These are phyloP conservation scores for Dictyostelium capitatum DNA, from an alignment of 78 protist genomes.

Conservation along the genomic window DNA sequence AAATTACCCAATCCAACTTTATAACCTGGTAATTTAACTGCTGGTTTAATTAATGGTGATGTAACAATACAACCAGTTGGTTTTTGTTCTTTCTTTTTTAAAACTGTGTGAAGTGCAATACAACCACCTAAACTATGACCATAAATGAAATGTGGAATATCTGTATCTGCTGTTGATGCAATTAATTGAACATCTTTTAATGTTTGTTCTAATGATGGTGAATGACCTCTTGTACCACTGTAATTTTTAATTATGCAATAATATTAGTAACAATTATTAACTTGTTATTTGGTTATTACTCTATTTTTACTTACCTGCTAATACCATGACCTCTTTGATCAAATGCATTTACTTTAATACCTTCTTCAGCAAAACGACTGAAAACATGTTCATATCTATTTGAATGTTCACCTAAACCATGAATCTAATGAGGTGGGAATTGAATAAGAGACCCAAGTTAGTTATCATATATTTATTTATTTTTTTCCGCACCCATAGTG, in stretches of 20 bases:
- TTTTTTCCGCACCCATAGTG: no score
- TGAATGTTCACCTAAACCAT: no score
- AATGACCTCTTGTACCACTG: conserved; percentile 57
- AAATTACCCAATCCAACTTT: conserved; percentile 51
- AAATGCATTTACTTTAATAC: conserved; percentile 64
- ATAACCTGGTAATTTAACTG: conserved; percentile 2
- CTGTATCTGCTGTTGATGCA: conserved; percentile 42
- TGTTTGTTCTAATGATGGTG: conserved; percentile 75
- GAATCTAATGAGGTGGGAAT: no score
- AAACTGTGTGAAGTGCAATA: conserved; percentile 53
- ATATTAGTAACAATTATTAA: no score
- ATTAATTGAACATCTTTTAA: conserved; percentile 48
- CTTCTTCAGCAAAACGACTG: conserved; percentile 38
- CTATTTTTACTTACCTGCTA: background rate
- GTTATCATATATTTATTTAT: background rate
- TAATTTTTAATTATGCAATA: no score
- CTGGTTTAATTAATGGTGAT: conserved; percentile 64
- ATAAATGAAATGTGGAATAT: conserved; percentile 74
- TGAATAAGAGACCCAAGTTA: no score
- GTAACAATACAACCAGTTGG: conserved; percentile 78
- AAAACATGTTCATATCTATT: no score
- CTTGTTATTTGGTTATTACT: no score
- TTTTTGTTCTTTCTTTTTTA: conserved; percentile 32
- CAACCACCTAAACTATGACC: conserved; percentile 81
- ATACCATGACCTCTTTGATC: conserved; percentile 79